phyloP scores from a whole-genome alignment of 1,139 yeast species.

The Kodamaea arcana region DNA sequence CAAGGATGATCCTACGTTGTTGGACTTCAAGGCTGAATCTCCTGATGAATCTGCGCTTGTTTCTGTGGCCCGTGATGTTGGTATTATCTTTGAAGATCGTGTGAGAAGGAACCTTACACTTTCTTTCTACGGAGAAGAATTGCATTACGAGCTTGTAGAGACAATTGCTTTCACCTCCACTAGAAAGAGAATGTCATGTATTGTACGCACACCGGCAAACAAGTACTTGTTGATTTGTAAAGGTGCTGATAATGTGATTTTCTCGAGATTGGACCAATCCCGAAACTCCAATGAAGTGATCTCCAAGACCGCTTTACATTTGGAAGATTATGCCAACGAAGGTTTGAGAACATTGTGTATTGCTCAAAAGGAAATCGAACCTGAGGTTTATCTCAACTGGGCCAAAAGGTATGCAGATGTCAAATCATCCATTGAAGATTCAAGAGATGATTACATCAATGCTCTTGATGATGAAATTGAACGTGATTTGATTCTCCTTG shows the following conservation, averaged over 20 bases:
- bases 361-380: slow-evolving; percentile 72
- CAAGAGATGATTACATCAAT: slow-evolving; percentile 78
- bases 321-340: slow-evolving; percentile 93
- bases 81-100: slow-evolving; percentile 75
- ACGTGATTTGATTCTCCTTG: slow-evolving; percentile 63
- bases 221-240: slow-evolving; percentile 66
- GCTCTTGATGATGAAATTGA: slow-evolving; percentile 79
- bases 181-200: slow-evolving; percentile 71
- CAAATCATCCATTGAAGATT: slow-evolving; percentile 61
- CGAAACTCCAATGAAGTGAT: slow-evolving; percentile 34
- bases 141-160: slow-evolving; percentile 71
- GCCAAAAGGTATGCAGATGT: slow-evolving; percentile 66
- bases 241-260: slow-evolving; percentile 94
- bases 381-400: slow-evolving; percentile 66
- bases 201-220: slow-evolving; percentile 45
- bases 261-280: slow-evolving; percentile 54
- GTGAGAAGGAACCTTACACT: slow-evolving; percentile 67
- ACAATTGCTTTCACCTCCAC: slow-evolving; percentile 85
- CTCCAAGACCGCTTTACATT: slow-evolving; percentile 68
- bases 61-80: slow-evolving; percentile 88
- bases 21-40: slow-evolving; percentile 83
- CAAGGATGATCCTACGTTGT: slow-evolving; percentile 50
- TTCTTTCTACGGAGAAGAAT: slow-evolving; percentile 68
- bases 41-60: slow-evolving; percentile 98
- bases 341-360: slow-evolving; percentile 93